Base-by-base conservation (phyloP, 2,329 filamentous ascomycete genomes). In the Arthroderma sp. region DNA sequence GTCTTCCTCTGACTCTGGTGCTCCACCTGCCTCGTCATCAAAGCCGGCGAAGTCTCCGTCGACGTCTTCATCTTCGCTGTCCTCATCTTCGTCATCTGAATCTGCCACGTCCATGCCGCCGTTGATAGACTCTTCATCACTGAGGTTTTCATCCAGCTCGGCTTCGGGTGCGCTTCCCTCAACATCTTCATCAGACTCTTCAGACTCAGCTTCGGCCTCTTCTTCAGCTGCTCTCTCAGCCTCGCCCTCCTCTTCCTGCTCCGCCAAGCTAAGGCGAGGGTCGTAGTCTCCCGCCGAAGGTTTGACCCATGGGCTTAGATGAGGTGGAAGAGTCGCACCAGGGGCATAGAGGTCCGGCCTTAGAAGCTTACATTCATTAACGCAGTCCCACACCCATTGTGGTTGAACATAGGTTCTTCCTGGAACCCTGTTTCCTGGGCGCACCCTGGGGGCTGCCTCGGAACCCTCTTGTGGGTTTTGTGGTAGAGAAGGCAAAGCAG, bases 351-450 rank as follows among this genome's bases (percentile, higher is more conserved):
- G 67, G 59, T 95, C 86, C 30, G 88, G 78, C 52, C 83, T 76
- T 61, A 95, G 80, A 45, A 98, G 70, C 64, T 89, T 86, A 50
- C 86, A 85, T 38, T 91, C 85, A 61, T 98, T 98, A 61, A 94
- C 70, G 57, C 85, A 89, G 60, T 98, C 91, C 91, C 91, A 98
- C 3, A 98, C 80, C 89, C 93, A 98, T 62, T 98, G 91, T 15
- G 91, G 91, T 68, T 98, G 91, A 45, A 98, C 69, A 55, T 98
- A 98, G 51, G 80, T 86, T 52, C 91, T 77, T 32, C 89, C 89
- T n/a, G 89, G 87, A 49, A 96, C 82, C 49, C 87, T 79, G 51
- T 78, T 78, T 57, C 85, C 83, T 29, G 72, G 67, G 57, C 66
- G 69, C 49, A 72, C 63, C 49, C 64, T 69, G 32, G 64, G 29